Conservation (phyloP, 2,329 filamentous ascomycete species). For the Fusarium nurragi region DNA sequence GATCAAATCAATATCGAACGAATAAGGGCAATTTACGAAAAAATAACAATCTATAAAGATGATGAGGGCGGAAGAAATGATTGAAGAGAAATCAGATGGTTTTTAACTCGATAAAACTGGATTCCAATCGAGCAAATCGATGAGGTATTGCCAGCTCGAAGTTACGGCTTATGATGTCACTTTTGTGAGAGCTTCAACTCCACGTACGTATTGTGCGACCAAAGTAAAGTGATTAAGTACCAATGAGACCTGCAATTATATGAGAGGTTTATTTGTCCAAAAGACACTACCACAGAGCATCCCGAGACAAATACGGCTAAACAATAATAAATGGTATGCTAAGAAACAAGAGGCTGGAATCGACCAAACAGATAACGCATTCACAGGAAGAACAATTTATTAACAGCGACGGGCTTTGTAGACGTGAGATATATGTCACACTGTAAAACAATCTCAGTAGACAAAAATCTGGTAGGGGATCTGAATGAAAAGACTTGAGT, state of each 20-base stretch:
- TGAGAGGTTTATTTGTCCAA: not conserved
- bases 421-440: too few relatives aligned
- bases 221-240: not conserved
- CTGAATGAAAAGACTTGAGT: too few relatives aligned
- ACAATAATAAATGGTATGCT: too few relatives aligned
- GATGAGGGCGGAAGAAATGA: not conserved
- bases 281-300: not conserved
- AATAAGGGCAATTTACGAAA: not conserved
- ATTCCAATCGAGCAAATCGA: conserved; percentile 19
- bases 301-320: too few relatives aligned
- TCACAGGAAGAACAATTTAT: too few relatives aligned
- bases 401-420: too few relatives aligned
- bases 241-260: not conserved
- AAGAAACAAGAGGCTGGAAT: too few relatives aligned
- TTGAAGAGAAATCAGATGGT: not conserved
- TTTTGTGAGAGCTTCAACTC: conserved; percentile 14
- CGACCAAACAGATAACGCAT: too few relatives aligned
- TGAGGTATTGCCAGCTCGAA: conserved; percentile 21
- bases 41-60: not conserved
- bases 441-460: too few relatives aligned
- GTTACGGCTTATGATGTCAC: conserved; percentile 37
- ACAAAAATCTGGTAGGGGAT: too few relatives aligned
- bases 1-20: not conserved
- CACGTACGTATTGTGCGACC: not conserved
- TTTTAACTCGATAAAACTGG: not conserved